A percentile compares a stretch with the other conserved stretches of the same genome.
Evolutionary conservation across 2,329 filamentous ascomycete genomes (phyloP).

Genomic region (Acarospora socialis): DNA sequence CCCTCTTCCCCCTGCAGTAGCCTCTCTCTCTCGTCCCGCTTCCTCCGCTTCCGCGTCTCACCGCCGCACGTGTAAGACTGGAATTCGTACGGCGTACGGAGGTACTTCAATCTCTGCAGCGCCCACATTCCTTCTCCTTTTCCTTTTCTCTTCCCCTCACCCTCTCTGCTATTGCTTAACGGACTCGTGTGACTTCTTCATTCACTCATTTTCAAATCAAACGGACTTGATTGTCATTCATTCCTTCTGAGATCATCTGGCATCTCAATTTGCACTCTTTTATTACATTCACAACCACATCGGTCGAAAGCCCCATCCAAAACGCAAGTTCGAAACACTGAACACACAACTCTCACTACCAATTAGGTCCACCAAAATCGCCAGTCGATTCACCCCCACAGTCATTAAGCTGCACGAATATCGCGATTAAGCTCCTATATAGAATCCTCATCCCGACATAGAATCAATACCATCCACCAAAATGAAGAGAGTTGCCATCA

Average conservation of each 20-base stretch:
- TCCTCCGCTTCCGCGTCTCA: too few relatives aligned
- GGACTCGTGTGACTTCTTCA: neutral
- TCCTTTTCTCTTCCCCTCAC: neutral
- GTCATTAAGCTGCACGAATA: neutral
- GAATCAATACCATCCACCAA: neutral
- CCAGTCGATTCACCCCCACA: slow-evolving; percentile 6
- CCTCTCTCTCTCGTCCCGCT: too few relatives aligned
- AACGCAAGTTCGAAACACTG: neutral
- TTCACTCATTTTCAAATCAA: too few relatives aligned
- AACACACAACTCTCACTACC: slow-evolving; percentile 1
- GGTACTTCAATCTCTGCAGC: too few relatives aligned
- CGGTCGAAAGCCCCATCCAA: neutral
- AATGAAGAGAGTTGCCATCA: slow-evolving; percentile 10
- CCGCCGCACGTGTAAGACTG: too few relatives aligned
- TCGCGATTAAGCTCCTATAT: neutral
- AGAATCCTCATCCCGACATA: neutral
- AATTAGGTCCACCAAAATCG: too few relatives aligned
- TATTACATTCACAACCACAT: neutral
- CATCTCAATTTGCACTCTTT: neutral
- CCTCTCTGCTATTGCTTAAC: neutral
- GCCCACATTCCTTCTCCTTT: too few relatives aligned
- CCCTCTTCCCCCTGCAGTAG: too few relatives aligned
- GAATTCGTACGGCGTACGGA: too few relatives aligned
- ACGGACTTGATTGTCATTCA: neutral
- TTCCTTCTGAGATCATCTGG: neutral